phyloP scores from a whole-genome alignment of 1,284 basidiomycete species.

The Cystobasidium pallidum region DNA sequence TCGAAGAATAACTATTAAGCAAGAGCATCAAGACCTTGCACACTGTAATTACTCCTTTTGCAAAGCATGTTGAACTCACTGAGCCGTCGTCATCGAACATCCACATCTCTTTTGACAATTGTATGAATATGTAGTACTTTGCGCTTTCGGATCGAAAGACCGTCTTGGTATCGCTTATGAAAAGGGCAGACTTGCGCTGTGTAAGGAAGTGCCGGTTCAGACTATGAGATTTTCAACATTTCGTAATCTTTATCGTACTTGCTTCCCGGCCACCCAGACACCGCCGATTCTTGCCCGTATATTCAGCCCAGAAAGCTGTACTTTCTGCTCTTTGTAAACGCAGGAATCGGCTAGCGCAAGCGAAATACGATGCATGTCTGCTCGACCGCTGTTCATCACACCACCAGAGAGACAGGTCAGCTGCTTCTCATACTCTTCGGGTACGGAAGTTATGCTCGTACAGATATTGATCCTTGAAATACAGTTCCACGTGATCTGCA shows the following conservation, averaged over 20 bases:
- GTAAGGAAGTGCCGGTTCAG: no score
- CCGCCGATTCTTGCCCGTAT: constrained; percentile 74
- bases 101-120: constrained; percentile 94
- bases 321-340: constrained; percentile 66
- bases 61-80: constrained; percentile 44
- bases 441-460: constrained; percentile 8
- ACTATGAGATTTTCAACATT: no score
- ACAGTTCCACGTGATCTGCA: constrained; percentile 82
- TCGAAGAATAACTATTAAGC: constrained; percentile 80
- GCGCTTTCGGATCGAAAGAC: constrained; percentile 90
- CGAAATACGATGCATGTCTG: constrained; percentile 88
- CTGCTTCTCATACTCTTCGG: neutral
- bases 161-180: constrained; percentile 81
- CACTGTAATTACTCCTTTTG: neutral
- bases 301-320: constrained; percentile 72
- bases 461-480: constrained; percentile 75
- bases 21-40: neutral
- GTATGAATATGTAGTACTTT: constrained; percentile 83
- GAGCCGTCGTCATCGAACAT: constrained; percentile 92
- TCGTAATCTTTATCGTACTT: no score
- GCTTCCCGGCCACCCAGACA: constrained; percentile 70
- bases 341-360: constrained; percentile 65
- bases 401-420: no score
- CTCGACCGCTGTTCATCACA: constrained; percentile 73
- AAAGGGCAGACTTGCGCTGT: constrained; percentile 50